Conservation (phyloP, 768 basidiomycete species). For the Mycena metata region DNA sequence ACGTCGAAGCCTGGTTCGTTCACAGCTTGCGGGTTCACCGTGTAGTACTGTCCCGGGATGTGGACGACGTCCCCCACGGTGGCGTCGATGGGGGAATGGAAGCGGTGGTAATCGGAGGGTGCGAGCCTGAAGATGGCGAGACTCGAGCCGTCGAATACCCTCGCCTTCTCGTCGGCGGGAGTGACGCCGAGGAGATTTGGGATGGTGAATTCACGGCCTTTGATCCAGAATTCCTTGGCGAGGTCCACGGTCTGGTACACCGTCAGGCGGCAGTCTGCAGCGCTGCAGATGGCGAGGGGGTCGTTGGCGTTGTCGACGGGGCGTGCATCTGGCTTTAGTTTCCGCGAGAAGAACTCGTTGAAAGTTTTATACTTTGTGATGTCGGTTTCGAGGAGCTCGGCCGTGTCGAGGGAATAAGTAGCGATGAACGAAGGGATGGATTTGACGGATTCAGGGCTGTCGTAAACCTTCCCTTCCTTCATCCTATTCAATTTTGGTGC, state of each 20-base stretch:
- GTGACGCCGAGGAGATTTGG: slow-evolving; percentile 67
- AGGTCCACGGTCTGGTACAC: slow-evolving; percentile 71
- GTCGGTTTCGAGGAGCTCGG: slow-evolving; percentile 76
- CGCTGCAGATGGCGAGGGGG: slow-evolving; percentile 66
- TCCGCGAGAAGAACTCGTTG: slow-evolving; percentile 83
- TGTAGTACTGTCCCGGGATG: slow-evolving; percentile 72
- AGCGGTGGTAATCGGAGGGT: slow-evolving; percentile 86
- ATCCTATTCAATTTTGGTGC: neutral
- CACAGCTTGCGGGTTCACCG: slow-evolving; percentile 86
- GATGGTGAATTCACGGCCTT: slow-evolving; percentile 79
- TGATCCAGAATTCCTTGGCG: slow-evolving; percentile 82
- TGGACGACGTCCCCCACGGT: slow-evolving; percentile 59
- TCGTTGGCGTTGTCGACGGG: slow-evolving; percentile 70
- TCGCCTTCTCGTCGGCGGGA: slow-evolving; percentile 56
- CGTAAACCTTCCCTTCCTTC: slow-evolving; percentile 70
- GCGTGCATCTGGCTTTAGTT: slow-evolving; percentile 70
- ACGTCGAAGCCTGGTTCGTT: slow-evolving; percentile 76
- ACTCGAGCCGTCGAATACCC: slow-evolving; percentile 58
- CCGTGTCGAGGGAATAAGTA: slow-evolving; percentile 66
- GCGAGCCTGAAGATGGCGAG: slow-evolving; percentile 83
- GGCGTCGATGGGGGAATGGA: slow-evolving; percentile 78
- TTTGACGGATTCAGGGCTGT: slow-evolving; percentile 62
- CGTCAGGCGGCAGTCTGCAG: slow-evolving; percentile 81
- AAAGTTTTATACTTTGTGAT: slow-evolving; percentile 73
- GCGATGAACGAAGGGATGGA: slow-evolving; percentile 69